phyloP scores from a whole-genome alignment of 306 rosid species.

The Dicorynia guianensis region DNA sequence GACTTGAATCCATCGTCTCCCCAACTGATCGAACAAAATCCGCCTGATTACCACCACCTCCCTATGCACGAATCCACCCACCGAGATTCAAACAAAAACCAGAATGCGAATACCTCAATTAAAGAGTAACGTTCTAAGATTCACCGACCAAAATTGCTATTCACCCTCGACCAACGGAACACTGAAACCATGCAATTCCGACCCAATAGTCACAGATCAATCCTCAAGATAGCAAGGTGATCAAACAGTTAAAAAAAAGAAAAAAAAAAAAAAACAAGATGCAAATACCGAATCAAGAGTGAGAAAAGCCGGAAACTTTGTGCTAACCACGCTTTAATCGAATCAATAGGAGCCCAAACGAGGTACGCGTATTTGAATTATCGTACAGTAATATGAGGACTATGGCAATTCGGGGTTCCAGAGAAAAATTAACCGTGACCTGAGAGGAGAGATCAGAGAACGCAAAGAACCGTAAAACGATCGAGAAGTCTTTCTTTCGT shows the following conservation, averaged over 20 bases:
- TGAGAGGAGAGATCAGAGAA: constrained; percentile 4
- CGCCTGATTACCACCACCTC: constrained; percentile 32
- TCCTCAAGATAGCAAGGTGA: background rate
- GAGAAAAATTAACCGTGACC: constrained; percentile 23
- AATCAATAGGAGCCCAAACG: constrained; percentile 14
- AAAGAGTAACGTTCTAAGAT: background rate
- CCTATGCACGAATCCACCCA: constrained; percentile 23
- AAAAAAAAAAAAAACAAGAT: constrained; percentile 17
- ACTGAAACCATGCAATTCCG: background rate
- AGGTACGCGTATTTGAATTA: background rate
- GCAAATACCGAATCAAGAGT: constrained; percentile 5
- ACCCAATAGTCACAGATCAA: constrained; percentile 25
- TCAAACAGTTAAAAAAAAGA: background rate
- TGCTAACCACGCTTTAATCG: background rate
- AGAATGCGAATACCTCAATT: background rate
- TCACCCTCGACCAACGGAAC: background rate
- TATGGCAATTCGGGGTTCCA: background rate
- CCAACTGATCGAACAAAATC: constrained; percentile 25
- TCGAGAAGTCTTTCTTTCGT: background rate
- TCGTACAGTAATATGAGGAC: background rate
- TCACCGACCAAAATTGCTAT: background rate
- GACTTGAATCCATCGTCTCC: constrained; percentile 85
- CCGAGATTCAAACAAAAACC: constrained; percentile 26
- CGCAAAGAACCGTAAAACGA: background rate
- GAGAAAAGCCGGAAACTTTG: constrained; percentile 20